These are phyloP conservation scores for Cytospora schulzeri DNA, from an alignment of 2,329 filamentous ascomycete species.

Conservation along the genomic window DNA sequence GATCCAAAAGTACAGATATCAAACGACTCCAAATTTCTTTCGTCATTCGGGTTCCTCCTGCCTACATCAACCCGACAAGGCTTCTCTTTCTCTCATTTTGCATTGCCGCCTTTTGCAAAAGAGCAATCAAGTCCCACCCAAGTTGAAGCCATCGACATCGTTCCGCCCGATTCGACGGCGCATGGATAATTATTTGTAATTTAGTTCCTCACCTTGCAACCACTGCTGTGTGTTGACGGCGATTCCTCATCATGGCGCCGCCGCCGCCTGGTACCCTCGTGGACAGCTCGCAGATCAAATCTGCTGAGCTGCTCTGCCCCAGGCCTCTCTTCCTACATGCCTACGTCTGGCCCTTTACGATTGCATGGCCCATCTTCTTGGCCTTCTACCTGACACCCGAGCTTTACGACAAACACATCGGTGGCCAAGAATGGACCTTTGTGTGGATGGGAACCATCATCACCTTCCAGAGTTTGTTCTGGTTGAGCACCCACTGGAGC, in stretches of 20 bases:
- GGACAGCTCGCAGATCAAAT: slow-evolving; percentile 86
- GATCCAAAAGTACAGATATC: slow-evolving; percentile 27
- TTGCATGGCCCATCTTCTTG: slow-evolving; percentile 91
- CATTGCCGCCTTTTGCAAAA: background rate
- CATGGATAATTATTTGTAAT: slow-evolving; percentile 14
- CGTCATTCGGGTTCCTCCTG: slow-evolving; percentile 18
- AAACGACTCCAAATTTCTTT: slow-evolving; percentile 25
- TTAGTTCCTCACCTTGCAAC: slow-evolving; percentile 6
- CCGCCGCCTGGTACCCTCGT: slow-evolving; percentile 64
- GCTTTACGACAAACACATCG: slow-evolving; percentile 87
- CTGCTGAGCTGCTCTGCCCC: slow-evolving; percentile 85
- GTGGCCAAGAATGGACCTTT: slow-evolving; percentile 96
- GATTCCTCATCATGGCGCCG: slow-evolving; percentile 54
- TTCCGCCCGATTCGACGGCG: background rate
- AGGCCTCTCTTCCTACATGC: slow-evolving; percentile 78
- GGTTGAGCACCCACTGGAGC: slow-evolving; percentile 98
- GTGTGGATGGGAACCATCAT: slow-evolving; percentile 89
- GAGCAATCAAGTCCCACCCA: background rate
- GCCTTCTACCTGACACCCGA: slow-evolving; percentile 81
- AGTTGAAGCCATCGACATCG: background rate
- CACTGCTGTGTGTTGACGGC: slow-evolving; percentile 12
- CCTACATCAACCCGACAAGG: background rate
- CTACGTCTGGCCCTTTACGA: slow-evolving; percentile 90
- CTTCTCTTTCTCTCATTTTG: background rate
- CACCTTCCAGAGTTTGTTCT: slow-evolving; percentile 83